Base-by-base conservation (phyloP, 768 basidiomycete genomes). In the Mycena galopus region DNA sequence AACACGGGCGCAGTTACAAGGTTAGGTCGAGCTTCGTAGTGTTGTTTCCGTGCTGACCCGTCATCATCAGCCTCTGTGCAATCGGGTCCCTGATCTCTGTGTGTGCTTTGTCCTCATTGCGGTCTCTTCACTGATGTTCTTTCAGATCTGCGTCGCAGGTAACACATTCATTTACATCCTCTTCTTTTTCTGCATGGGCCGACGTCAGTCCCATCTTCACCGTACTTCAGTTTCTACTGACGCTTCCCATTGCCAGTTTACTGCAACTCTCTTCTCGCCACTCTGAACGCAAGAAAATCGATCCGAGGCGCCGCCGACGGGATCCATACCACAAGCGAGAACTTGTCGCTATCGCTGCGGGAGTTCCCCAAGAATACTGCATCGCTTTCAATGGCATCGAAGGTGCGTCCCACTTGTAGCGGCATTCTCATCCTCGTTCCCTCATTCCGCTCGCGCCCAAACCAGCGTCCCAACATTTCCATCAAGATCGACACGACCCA, bases 121-220 rank as follows among this genome's bases (percentile, higher is more conserved):
- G 6, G 17, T 33, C 12, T 9, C 42, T 47, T 16, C 59, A 23
- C 63, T 56, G 47, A 68, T 57, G n/a, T 21, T 37, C 58, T 64
- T 65, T 71, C 42, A 90, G 89, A 90, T 90, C 76, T 70, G 81
- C 16, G 81, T 83, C 21, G 86, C 86, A 35, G 85, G 85, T 0
- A 42, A 83, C 2, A 87, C 89, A 0, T 88, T 89, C 81, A 77
- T 90, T 64, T 92, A 91, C 70, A 87, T 90, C 56, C 79, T 84
- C 2, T 92, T 91, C 79, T 92, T 88, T 78, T 91, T 90, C 73
- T 87, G 85, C 77, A 85, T 90, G 44, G 89, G 90, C 25, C 84
- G 90, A 64, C 77, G 90, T 91, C 77, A 76, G 90, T 86, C 23
- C 23, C 25, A 33, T 62, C 37, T 35, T 33, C 25, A 2, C 29